Percentiles rank a stretch among this genome's conserved stretches.
Conservation (phyloP, 805 yeast species). For the Starmera caribaea region DNA sequence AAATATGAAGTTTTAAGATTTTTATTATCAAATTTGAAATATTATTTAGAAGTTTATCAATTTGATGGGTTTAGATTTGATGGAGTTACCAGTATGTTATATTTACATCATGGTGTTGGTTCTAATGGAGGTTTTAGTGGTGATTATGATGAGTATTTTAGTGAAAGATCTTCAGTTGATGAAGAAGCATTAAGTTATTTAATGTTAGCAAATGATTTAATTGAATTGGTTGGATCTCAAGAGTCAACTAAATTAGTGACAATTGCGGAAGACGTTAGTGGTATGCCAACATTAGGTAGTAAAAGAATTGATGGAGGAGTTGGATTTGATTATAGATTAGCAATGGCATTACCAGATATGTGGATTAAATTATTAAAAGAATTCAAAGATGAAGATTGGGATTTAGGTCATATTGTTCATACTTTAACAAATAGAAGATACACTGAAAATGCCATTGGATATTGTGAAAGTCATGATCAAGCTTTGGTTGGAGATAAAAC, state of each 20-base stretch:
- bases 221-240: constrained; percentile 38
- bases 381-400: constrained; percentile 82
- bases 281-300: constrained; percentile 90
- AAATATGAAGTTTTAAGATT: constrained; percentile 86
- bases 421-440: constrained; percentile 84
- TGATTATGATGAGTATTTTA: constrained; percentile 83
- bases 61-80: constrained; percentile 97
- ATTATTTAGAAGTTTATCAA: constrained; percentile 68
- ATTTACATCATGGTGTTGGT: constrained; percentile 87
- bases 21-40: constrained; percentile 74
- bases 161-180: constrained; percentile 67
- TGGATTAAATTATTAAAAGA: constrained; percentile 94
- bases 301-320: constrained; percentile 72
- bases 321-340: constrained; percentile 87
- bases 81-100: constrained; percentile 92
- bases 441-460: constrained; percentile 81
- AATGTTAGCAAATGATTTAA: constrained; percentile 82
- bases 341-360: constrained; percentile 98
- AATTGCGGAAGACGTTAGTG: constrained; percentile 95
- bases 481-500: constrained; percentile 97
- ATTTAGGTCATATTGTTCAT: constrained; percentile 66
- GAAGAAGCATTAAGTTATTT: constrained; percentile 78
- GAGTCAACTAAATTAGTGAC: constrained; percentile 49
- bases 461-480: constrained; percentile 95
- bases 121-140: constrained; percentile 79